phyloP scores from a whole-genome alignment of 2,329 filamentous ascomycete species.

The Chaetomium strumarium region DNA sequence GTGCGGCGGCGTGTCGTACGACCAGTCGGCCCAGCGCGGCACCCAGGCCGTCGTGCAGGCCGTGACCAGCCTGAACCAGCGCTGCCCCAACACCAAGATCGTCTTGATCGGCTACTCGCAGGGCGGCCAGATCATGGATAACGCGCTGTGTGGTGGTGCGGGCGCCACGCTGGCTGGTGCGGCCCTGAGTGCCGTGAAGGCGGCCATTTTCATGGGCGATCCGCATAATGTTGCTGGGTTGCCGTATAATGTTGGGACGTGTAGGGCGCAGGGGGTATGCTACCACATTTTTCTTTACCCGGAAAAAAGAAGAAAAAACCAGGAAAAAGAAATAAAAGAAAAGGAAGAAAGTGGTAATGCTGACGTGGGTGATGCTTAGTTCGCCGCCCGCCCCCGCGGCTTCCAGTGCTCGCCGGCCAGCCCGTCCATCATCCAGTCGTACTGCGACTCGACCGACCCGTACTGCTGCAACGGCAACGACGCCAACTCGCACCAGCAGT shows the following conservation, averaged over 20 bases:
- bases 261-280: constrained; percentile 50
- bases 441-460: constrained; percentile 58
- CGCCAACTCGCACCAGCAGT: constrained; percentile 54
- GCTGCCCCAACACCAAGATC: constrained; percentile 52
- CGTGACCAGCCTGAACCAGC: constrained; percentile 51
- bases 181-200: constrained; percentile 52
- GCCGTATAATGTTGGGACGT: constrained; percentile 56
- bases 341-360: no score
- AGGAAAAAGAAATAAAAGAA: no score
- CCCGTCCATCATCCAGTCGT: constrained; percentile 51
- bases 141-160: constrained; percentile 56
- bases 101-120: constrained; percentile 59
- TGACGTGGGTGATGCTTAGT: constrained; percentile 43
- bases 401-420: constrained; percentile 50
- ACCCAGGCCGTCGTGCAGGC: constrained; percentile 52
- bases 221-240: constrained; percentile 51
- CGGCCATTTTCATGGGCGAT: constrained; percentile 60
- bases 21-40: constrained; percentile 51
- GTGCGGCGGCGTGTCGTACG: constrained; percentile 56
- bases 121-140: constrained; percentile 60
- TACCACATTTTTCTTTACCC: no score
- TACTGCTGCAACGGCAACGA: constrained; percentile 63
- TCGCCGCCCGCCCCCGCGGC: constrained; percentile 52
- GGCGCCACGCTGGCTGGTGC: constrained; percentile 41
- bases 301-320: no score